Conservation (phyloP, 768 basidiomycete genomes). For the Porphyrellus cyaneotinctus region DNA sequence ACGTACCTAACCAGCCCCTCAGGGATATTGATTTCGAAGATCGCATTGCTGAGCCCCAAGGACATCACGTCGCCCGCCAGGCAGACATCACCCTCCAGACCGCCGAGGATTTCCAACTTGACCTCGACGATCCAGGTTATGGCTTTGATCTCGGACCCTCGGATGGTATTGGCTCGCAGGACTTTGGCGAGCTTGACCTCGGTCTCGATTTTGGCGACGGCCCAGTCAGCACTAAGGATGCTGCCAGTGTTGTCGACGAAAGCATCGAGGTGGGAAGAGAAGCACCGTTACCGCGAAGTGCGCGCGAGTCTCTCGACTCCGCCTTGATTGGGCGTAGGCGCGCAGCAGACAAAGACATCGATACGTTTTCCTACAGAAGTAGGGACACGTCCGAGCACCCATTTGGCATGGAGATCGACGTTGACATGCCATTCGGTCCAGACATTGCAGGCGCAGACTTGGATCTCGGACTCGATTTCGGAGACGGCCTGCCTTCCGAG, state of each 20-base stretch:
- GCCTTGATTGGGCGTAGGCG: slow-evolving; percentile 49
- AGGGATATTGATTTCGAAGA: slow-evolving; percentile 83
- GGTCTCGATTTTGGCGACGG: slow-evolving; percentile 76
- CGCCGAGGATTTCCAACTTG: slow-evolving; percentile 68
- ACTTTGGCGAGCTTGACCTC: slow-evolving; percentile 67
- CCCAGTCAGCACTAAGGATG: slow-evolving; percentile 34
- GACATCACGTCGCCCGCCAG: slow-evolving; percentile 77
- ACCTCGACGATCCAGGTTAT: slow-evolving; percentile 51
- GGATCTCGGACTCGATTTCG: slow-evolving; percentile 70
- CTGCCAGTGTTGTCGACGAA: slow-evolving; percentile 46
- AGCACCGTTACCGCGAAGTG: slow-evolving; percentile 43
- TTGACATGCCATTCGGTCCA: slow-evolving; percentile 48
- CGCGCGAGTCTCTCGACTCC: slow-evolving; percentile 58
- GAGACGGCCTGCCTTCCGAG: slow-evolving; percentile 46
- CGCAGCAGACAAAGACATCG: slow-evolving; percentile 50
- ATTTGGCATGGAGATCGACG: slow-evolving; percentile 51
- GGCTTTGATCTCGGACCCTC: slow-evolving; percentile 78
- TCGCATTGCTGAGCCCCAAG: slow-evolving; percentile 54
- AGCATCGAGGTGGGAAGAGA: slow-evolving; percentile 80
- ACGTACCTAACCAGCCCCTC: slow-evolving; percentile 11
- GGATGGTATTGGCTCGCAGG: slow-evolving; percentile 84
- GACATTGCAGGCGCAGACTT: slow-evolving; percentile 53
- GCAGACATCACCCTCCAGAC: slow-evolving; percentile 87
- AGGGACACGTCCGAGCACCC: slow-evolving; percentile 64
- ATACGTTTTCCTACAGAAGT: slow-evolving; percentile 60